A percentile compares a stretch with the other conserved stretches of the same genome.
Evolutionary conservation across 306 rosid genomes (phyloP).

Genomic region (Adenanthera pavonina): DNA sequence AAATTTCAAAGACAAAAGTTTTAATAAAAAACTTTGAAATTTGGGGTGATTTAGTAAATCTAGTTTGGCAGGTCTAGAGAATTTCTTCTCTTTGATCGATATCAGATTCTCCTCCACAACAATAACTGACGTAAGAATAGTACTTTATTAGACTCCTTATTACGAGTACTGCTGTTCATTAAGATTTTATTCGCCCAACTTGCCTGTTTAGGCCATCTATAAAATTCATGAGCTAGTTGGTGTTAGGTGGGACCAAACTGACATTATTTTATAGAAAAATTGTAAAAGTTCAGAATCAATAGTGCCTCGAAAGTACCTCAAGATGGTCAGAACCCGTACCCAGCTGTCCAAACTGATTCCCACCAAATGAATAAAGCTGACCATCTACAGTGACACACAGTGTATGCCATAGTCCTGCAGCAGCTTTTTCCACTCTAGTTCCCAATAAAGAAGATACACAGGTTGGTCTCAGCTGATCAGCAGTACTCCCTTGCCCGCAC

Average conservation of each 20-base stretch:
- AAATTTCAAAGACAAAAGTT: background rate
- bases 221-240: background rate
- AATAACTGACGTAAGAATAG: background rate
- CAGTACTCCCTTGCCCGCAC: slow-evolving; percentile 86
- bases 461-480: slow-evolving; percentile 79
- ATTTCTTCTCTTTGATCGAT: background rate
- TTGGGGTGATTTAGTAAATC: background rate
- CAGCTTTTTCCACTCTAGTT: slow-evolving; percentile 56
- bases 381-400: slow-evolving; percentile 72
- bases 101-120: background rate
- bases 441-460: slow-evolving; percentile 65
- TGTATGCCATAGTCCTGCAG: slow-evolving; percentile 97
- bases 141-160: background rate
- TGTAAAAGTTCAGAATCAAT: background rate
- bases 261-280: background rate
- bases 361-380: slow-evolving; percentile 74
- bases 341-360: slow-evolving; percentile 93
- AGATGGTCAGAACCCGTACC: slow-evolving; percentile 79
- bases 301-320: slow-evolving; percentile 57
- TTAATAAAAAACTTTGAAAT: background rate
- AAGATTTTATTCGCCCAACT: background rate
- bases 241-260: background rate
- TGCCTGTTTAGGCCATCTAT: background rate
- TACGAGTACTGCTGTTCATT: background rate
- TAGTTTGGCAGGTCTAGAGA: background rate